A percentile compares a stretch with the other conserved stretches of the same genome.
phyloP scores from a whole-genome alignment of 805 yeast genomes.

The Jamesozyma gamospora region DNA sequence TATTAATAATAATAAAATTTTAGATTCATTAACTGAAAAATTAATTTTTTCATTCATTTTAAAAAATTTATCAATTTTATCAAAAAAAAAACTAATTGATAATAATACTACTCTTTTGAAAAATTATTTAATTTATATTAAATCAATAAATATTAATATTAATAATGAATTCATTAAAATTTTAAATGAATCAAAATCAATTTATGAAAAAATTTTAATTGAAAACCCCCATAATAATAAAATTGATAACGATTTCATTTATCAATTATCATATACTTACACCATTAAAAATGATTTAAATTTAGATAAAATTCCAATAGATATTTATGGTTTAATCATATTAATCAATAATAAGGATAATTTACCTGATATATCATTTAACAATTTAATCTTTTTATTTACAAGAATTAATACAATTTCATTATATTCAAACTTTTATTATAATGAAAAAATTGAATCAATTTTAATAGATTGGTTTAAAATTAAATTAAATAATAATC shows the following conservation, averaged over 20 bases:
- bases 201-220: slow-evolving; percentile 31
- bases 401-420: slow-evolving; percentile 36
- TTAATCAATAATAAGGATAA: too few species aligned
- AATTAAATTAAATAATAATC: too few species aligned
- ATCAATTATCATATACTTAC: slow-evolving; percentile 32
- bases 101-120: too few species aligned
- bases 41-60: too few species aligned
- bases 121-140: too few species aligned
- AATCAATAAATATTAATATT: slow-evolving; percentile 29
- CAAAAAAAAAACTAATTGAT: too few species aligned
- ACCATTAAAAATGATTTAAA: slow-evolving; percentile 24
- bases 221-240: slow-evolving; percentile 24
- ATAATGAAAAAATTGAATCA: slow-evolving; percentile 15
- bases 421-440: slow-evolving; percentile 19
- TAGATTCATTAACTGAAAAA: too few species aligned
- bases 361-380: slow-evolving; percentile 9
- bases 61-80: too few species aligned
- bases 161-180: slow-evolving; percentile 29
- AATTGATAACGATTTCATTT: slow-evolving; percentile 25
- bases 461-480: too few species aligned
- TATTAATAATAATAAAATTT: too few species aligned
- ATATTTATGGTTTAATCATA: slow-evolving; percentile 28
- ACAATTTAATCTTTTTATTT: slow-evolving; percentile 31
- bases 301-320: slow-evolving; percentile 21
- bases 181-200: slow-evolving; percentile 30